A percentile compares a stretch with the other conserved stretches of the same genome.
Conservation (phyloP, 345 rosid species). For the Cardamine resedifolia region DNA sequence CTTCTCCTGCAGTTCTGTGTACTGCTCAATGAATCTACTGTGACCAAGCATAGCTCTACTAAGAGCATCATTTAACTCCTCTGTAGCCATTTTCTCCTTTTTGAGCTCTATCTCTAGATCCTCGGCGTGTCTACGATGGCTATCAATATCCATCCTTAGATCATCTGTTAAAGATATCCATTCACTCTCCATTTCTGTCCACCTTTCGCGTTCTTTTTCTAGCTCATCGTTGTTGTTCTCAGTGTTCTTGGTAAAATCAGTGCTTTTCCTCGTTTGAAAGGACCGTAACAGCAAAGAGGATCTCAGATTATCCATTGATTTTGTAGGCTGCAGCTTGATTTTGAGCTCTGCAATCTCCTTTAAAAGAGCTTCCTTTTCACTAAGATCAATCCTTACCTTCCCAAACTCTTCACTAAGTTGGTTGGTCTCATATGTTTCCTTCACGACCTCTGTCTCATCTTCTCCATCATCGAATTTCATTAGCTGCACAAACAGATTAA, state of each 20-base stretch:
- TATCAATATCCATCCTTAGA: constrained; percentile 76
- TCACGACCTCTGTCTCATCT: constrained; percentile 27
- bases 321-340: constrained; percentile 60
- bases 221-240: constrained; percentile 51
- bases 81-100: constrained; percentile 63
- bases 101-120: constrained; percentile 66
- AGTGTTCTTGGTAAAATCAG: constrained; percentile 31
- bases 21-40: constrained; percentile 92
- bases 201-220: constrained; percentile 75
- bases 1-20: constrained; percentile 82
- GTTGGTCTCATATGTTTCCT: constrained; percentile 48
- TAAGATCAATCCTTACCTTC: constrained; percentile 42
- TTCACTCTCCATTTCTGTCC: constrained; percentile 98
- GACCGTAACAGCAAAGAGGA: constrained; percentile 73
- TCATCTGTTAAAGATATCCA: constrained; percentile 98
- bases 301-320: constrained; percentile 65
- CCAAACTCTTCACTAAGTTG: constrained; percentile 50
- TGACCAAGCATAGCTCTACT: constrained; percentile 82
- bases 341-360: constrained; percentile 70
- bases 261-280: constrained; percentile 61
- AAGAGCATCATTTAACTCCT: constrained; percentile 85
- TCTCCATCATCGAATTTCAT: constrained; percentile 14
- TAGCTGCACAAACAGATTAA: constrained; percentile 27
- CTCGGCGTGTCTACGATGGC: constrained; percentile 69
- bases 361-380: constrained; percentile 79